phyloP scores from a whole-genome alignment of 1,284 basidiomycete species.

The Sutorius eximius region DNA sequence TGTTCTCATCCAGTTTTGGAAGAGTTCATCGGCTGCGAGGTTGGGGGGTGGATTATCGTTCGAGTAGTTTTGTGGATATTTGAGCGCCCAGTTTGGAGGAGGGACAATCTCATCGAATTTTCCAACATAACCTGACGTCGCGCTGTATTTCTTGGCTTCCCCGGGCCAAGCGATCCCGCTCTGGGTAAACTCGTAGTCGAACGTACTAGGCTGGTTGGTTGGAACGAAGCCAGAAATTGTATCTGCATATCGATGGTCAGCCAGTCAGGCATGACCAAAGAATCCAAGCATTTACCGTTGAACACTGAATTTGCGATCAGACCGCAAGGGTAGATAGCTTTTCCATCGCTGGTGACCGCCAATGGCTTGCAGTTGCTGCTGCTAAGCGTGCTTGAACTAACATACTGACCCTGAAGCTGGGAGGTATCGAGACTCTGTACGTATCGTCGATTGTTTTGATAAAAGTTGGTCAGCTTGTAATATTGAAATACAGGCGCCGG shows the following conservation, averaged over 20 bases:
- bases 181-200: slow-evolving; percentile 76
- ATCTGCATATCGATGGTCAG: slow-evolving; percentile 47
- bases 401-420: slow-evolving; percentile 81
- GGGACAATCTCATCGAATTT: slow-evolving; percentile 69
- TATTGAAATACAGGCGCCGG: slow-evolving; percentile 85
- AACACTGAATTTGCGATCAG: slow-evolving; percentile 98
- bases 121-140: slow-evolving; percentile 54
- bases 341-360: slow-evolving; percentile 49
- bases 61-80: slow-evolving; percentile 79
- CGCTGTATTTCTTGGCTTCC: slow-evolving; percentile 86
- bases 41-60: slow-evolving; percentile 70
- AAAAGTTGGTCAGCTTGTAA: slow-evolving; percentile 96
- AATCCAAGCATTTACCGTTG: slow-evolving; percentile 68
- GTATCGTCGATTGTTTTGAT: slow-evolving; percentile 98
- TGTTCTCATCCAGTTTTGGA: slow-evolving; percentile 99
- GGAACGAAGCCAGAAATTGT: slow-evolving; percentile 72
- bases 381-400: slow-evolving; percentile 54
- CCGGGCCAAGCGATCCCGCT: slow-evolving; percentile 92
- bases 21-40: slow-evolving; percentile 83
- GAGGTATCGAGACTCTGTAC: slow-evolving; percentile 88
- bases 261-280: background rate
- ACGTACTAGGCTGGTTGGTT: slow-evolving; percentile 47
- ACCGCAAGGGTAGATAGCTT: slow-evolving; percentile 90
- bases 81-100: slow-evolving; percentile 86
- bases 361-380: slow-evolving; percentile 90